Base-by-base conservation (phyloP, 768 basidiomycete genomes). In the Rhodotorula babjevae region DNA sequence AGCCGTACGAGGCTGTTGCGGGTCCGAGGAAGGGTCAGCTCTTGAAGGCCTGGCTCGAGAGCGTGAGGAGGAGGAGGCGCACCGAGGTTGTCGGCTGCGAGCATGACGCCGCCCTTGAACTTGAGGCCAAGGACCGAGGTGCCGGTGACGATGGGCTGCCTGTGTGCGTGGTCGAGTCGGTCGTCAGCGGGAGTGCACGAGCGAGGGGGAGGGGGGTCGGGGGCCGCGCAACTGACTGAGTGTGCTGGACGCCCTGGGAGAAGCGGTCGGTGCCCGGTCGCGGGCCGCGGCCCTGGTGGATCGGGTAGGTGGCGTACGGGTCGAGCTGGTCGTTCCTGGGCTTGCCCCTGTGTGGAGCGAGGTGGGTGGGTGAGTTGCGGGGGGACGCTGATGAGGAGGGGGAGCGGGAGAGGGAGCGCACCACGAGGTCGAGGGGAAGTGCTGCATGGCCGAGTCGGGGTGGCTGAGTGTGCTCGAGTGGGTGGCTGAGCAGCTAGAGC, bases 21-120 rank as follows among this genome's bases (percentile, higher is more conserved):
- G 44, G n/a, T 93, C 92, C 25, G 61, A 63, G 33, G 0, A 3
- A 9, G 7, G 2, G 59, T 60, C 59, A 36, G 61, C n/a, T n/a
- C n/a, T n/a, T n/a, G n/a, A n/a, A n/a, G n/a, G 5, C 9, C 23
- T 12, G 27, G 63, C 1, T 23, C 2, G 36, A 42, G 21, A 14
- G n/a, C n/a, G n/a, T n/a, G 8, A 58, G n/a, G 42, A 53, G 61
- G 14, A 36, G n/a, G 33, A 25, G 29, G 74, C 86, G 67, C 73
- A 94, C 94, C 94, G 63, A 98, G 89, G 79, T 90, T 97, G 84
- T 99, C 96, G 50, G 96, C 93, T 44, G 96, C 93, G 85, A 99
- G 88, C 91, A 99, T 95, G 75, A 99, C 87, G 16, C 96, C 96
- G 78, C 92, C 93, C 82, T 94, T 93, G 85, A 86, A 98, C 82